Evolutionary conservation across 331 rosid genomes (phyloP).

Genomic region (Malus hybrid): DNA sequence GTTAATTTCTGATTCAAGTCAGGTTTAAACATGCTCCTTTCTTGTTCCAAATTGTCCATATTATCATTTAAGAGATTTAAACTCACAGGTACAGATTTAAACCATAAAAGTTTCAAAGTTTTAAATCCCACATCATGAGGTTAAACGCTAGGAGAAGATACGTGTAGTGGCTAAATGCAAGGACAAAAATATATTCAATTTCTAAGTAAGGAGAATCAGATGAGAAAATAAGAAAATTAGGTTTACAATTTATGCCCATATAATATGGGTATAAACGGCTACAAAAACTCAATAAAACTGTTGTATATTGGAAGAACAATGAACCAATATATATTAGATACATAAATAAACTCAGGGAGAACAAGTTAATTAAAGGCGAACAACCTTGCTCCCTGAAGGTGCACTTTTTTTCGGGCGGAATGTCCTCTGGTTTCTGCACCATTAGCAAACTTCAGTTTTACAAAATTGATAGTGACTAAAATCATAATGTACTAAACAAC

Average conservation of each 20-base stretch:
- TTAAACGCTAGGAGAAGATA: background rate
- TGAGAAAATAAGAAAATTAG: background rate
- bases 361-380: conserved; percentile 11
- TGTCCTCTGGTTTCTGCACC: conserved; percentile 89
- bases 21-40: background rate
- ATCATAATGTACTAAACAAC: background rate
- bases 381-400: conserved; percentile 99
- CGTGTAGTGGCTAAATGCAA: background rate
- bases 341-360: background rate
- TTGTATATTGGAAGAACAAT: background rate
- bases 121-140: background rate
- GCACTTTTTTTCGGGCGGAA: conserved; percentile 97
- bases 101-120: background rate
- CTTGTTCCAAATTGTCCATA: background rate
- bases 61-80: background rate
- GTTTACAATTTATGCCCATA: background rate
- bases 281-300: background rate
- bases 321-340: background rate
- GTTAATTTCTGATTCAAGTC: background rate
- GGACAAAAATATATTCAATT: background rate
- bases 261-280: background rate
- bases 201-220: too few species aligned
- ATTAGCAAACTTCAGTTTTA: conserved; percentile 11
- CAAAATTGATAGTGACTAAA: background rate
- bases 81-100: background rate